phyloP scores from a whole-genome alignment of 2,329 filamentous ascomycete species.

The Pseudocercospora cruenta region DNA sequence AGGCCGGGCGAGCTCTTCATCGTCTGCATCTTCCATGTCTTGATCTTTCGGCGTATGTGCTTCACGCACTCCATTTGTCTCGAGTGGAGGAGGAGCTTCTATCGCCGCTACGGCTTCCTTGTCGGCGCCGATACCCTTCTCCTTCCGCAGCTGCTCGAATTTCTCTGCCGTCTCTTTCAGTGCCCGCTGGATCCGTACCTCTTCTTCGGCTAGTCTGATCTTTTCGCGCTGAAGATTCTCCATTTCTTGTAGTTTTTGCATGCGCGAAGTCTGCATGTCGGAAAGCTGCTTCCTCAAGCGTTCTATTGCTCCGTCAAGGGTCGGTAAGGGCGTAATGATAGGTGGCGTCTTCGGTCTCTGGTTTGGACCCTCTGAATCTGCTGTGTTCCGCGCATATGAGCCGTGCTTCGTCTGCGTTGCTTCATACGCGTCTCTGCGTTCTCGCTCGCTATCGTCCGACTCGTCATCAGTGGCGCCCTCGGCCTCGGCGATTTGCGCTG shows the following conservation, averaged over 20 bases:
- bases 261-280: conserved; percentile 63
- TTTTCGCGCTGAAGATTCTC: conserved; percentile 71
- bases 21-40: conserved; percentile 27
- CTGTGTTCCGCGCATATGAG: conserved; percentile 60
- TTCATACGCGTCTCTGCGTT: conserved; percentile 79
- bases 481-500: conserved; percentile 77
- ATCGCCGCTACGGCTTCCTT: conserved; percentile 15
- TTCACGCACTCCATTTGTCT: not conserved
- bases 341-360: conserved; percentile 46
- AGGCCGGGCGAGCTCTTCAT: conserved; percentile 13
- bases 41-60: conserved; percentile 13
- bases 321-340: conserved; percentile 77
- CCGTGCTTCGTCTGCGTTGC: conserved; percentile 82
- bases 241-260: conserved; percentile 64
- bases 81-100: conserved; percentile 15
- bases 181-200: conserved; percentile 78
- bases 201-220: conserved; percentile 67
- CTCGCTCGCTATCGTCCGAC: conserved; percentile 65
- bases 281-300: conserved; percentile 64
- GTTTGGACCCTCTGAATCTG: conserved; percentile 12
- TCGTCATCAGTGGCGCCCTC: conserved; percentile 33
- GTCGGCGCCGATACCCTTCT: conserved; percentile 44
- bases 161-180: conserved; percentile 79
- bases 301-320: conserved; percentile 68
- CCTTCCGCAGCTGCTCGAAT: conserved; percentile 62